Conservation (phyloP, 1,284 basidiomycete genomes). For the Singerocomus rubriflavus region DNA sequence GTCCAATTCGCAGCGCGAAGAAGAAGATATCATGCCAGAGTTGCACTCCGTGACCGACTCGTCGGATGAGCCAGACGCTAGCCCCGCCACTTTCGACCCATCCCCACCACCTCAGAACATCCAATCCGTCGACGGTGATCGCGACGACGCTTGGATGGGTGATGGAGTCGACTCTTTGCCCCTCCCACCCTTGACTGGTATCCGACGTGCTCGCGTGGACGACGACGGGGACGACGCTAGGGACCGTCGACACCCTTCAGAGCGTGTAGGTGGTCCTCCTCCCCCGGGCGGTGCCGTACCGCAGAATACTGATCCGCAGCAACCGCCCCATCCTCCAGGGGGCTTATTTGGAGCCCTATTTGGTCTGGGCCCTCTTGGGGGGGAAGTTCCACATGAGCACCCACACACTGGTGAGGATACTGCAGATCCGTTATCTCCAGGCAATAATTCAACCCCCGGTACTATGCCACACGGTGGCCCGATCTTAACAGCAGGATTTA, state of each 20-base stretch:
- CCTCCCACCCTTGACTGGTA: slow-evolving; percentile 26
- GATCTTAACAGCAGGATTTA: slow-evolving; percentile 30
- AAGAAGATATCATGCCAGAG: slow-evolving; percentile 40
- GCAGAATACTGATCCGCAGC: slow-evolving; percentile 20
- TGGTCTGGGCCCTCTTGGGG: slow-evolving; percentile 16
- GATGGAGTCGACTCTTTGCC: slow-evolving; percentile 27
- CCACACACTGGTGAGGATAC: slow-evolving; percentile 29
- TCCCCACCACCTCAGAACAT: slow-evolving; percentile 17
- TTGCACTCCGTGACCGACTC: slow-evolving; percentile 40
- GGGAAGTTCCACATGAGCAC: slow-evolving; percentile 21
- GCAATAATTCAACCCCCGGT: slow-evolving; percentile 25
- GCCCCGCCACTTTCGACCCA: slow-evolving; percentile 33
- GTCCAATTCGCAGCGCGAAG: slow-evolving; percentile 13
- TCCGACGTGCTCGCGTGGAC: slow-evolving; percentile 49
- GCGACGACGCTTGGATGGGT: slow-evolving; percentile 31
- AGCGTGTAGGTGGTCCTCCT: slow-evolving; percentile 34
- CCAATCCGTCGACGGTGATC: slow-evolving; percentile 29
- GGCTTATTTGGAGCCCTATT: slow-evolving; percentile 29
- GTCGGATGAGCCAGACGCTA: slow-evolving; percentile 30
- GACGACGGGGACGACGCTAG: slow-evolving; percentile 54
- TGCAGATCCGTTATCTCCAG: slow-evolving; percentile 18
- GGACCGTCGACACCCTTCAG: slow-evolving; percentile 59
- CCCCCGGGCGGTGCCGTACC: slow-evolving; percentile 10
- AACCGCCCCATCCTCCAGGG: slow-evolving; percentile 11
- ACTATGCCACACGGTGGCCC: slow-evolving; percentile 21